Conservation (phyloP, 2,329 filamentous ascomycete genomes). For the Fusarium solani-melongenae region DNA sequence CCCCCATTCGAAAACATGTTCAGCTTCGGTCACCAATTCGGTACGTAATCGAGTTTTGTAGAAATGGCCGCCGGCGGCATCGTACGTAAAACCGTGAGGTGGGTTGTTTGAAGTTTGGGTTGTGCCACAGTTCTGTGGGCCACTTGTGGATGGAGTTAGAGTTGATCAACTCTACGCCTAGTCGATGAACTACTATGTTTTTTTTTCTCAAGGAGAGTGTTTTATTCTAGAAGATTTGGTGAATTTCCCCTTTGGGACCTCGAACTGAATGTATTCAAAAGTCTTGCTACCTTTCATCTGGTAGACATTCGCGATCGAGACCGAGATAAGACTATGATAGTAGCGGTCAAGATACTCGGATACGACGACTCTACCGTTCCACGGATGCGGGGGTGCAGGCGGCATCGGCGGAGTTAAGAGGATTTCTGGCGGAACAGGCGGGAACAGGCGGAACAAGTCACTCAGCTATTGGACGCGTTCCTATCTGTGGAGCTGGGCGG, state of each 20-base stretch:
- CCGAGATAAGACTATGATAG: neutral
- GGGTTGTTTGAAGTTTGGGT: neutral
- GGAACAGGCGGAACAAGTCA: slow-evolving; percentile 14
- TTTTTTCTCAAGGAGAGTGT: neutral
- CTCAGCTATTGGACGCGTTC: neutral
- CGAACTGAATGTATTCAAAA: neutral
- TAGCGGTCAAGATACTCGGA: neutral
- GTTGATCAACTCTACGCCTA: neutral
- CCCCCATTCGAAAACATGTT: too few relatives aligned
- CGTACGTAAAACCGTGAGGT: neutral
- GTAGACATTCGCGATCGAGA: neutral
- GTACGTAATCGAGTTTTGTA: neutral
- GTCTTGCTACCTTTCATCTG: neutral
- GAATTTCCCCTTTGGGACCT: neutral
- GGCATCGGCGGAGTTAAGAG: slow-evolving; percentile 12
- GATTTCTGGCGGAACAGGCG: slow-evolving; percentile 16
- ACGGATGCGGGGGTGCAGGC: neutral
- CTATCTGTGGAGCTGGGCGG: slow-evolving; percentile 4
- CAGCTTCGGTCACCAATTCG: neutral
- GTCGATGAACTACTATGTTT: neutral
- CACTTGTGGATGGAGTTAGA: neutral
- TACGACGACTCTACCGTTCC: neutral
- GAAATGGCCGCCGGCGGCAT: slow-evolving; percentile 1
- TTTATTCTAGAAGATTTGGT: neutral
- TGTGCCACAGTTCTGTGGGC: neutral